Percentiles rank a stretch among this genome's conserved stretches.
These are phyloP conservation scores for Boeremia lycopersici DNA, from an alignment of 2,329 filamentous ascomycete species.

Conservation along the genomic window DNA sequence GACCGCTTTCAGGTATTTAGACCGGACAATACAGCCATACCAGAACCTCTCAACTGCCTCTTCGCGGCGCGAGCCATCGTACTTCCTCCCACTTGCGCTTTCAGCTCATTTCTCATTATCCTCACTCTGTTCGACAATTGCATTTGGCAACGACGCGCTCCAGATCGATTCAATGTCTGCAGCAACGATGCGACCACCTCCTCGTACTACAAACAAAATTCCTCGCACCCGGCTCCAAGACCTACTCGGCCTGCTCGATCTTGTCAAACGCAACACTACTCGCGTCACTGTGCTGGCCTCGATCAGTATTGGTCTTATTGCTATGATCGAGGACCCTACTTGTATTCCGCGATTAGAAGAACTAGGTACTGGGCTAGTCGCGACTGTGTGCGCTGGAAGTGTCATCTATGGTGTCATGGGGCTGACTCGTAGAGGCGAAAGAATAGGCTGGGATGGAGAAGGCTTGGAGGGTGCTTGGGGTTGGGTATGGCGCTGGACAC, in stretches of 20 bases:
- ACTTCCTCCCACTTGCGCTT: background rate
- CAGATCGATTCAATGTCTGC: background rate
- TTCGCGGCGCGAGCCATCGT: background rate
- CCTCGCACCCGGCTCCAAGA: background rate
- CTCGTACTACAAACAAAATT: too few relatives aligned
- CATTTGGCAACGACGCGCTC: background rate
- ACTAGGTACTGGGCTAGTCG: background rate
- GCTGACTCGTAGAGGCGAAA: background rate
- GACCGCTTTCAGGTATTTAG: background rate
- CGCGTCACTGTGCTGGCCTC: background rate
- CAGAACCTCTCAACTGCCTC: background rate
- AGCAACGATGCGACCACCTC: background rate
- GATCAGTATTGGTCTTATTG: background rate
- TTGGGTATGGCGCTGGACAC: background rate
- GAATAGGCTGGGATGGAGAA: background rate
- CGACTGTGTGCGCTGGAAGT: background rate
- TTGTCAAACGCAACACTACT: background rate
- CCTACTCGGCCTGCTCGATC: background rate
- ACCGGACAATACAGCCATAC: background rate
- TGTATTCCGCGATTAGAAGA: background rate
- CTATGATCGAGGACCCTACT: background rate
- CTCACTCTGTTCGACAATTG: background rate
- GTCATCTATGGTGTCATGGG: background rate
- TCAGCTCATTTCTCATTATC: too few relatives aligned
- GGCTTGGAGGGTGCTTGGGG: background rate